Conservation (phyloP, 352 stramenopile genomes). For the Globisporangium mamillatum region DNA sequence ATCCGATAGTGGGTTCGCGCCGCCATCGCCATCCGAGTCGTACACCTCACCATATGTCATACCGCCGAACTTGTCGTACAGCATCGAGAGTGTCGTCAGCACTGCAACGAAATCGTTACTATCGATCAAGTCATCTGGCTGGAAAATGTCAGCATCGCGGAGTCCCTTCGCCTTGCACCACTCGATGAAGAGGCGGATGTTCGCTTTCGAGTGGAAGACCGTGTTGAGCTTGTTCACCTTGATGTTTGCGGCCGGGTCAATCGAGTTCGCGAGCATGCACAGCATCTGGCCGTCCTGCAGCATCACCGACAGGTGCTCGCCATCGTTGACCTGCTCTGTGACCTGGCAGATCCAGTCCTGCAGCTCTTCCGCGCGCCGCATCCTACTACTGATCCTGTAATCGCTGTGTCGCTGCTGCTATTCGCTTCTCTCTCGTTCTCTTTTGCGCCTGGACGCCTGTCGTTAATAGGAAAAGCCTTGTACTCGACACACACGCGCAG, state of each 20-base stretch:
- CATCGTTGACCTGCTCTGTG: conserved; percentile 62
- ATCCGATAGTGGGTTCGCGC: conserved; percentile 63
- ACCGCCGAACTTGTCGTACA: conserved; percentile 80
- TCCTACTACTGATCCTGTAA: conserved; percentile 12
- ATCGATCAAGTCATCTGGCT: conserved; percentile 76
- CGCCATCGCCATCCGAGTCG: conserved; percentile 35
- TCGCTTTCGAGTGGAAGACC: conserved; percentile 85
- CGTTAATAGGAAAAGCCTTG: neutral
- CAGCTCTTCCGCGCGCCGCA: conserved; percentile 77
- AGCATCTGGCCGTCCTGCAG: conserved; percentile 85
- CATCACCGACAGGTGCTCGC: conserved; percentile 79
- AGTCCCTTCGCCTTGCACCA: conserved; percentile 76
- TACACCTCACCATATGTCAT: conserved; percentile 52
- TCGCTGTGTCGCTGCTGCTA: neutral
- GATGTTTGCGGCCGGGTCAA: conserved; percentile 70
- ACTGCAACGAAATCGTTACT: conserved; percentile 58
- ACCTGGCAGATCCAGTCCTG: conserved; percentile 85
- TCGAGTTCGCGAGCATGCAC: conserved; percentile 79
- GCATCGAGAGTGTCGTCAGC: conserved; percentile 74
- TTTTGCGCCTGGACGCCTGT: neutral
- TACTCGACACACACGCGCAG: neutral
- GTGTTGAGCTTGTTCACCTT: conserved; percentile 89
- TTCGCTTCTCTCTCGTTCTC: neutral
- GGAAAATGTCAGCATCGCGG: conserved; percentile 71
- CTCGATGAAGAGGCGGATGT: conserved; percentile 79